A percentile compares a stretch with the other conserved stretches of the same genome.
phyloP scores from a whole-genome alignment of 2,329 filamentous ascomycete genomes.

The Lojkania enalia region DNA sequence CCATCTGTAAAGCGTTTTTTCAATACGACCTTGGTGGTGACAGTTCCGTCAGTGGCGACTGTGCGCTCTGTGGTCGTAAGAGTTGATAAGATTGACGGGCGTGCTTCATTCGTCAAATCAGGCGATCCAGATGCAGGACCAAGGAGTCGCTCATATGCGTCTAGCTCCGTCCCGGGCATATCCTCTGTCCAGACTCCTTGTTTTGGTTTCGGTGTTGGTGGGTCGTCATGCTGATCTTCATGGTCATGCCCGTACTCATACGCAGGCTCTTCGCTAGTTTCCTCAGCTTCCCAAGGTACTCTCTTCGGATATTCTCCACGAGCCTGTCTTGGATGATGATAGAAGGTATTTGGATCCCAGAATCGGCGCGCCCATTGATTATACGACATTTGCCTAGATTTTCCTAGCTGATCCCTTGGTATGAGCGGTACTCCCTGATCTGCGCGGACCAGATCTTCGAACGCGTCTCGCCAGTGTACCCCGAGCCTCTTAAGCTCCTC shows the following conservation, averaged over 20 bases:
- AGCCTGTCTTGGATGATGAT: too few relatives aligned
- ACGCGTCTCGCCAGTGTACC: constrained; percentile 59
- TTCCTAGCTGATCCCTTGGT: constrained; percentile 13
- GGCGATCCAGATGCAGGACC: constrained; percentile 23
- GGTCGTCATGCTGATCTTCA: constrained; percentile 40
- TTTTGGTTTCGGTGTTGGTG: constrained; percentile 30
- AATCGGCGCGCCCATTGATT: constrained; percentile 16
- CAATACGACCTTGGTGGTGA: constrained; percentile 60
- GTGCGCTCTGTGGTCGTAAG: constrained; percentile 61
- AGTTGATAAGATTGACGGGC: constrained; percentile 55
- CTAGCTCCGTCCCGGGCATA: constrained; percentile 51
- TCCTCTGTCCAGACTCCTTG: constrained; percentile 12
- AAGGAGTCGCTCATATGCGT: constrained; percentile 57
- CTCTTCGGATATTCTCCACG: constrained; percentile 17
- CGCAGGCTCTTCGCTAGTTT: constrained; percentile 31
- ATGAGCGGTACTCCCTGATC: constrained; percentile 22
- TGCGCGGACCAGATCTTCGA: constrained; percentile 60
- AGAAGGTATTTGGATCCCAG: not conserved
- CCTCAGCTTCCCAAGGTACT: constrained; percentile 20
- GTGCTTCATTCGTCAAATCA: constrained; percentile 20
- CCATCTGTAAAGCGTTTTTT: constrained; percentile 65
- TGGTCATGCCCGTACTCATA: constrained; percentile 40
- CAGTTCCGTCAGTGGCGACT: constrained; percentile 59
- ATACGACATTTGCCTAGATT: constrained; percentile 14
- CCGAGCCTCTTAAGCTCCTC: constrained; percentile 40